phyloP scores from a whole-genome alignment of 2,329 filamentous ascomycete species.

The Colletotrichum tropicicola region DNA sequence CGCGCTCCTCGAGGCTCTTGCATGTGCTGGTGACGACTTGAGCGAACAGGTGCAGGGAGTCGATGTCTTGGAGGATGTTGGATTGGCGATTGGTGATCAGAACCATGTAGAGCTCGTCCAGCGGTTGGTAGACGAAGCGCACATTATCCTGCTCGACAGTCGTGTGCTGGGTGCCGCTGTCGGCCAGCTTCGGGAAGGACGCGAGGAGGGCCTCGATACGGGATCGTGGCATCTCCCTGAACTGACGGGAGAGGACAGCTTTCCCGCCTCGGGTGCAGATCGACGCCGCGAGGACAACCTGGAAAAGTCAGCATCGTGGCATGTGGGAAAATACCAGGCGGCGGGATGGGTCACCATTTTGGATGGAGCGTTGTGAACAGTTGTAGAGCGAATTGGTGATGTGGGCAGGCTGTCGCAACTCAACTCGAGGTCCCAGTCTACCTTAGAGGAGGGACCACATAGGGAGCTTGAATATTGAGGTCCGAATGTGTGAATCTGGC shows the following conservation, averaged over 20 bases:
- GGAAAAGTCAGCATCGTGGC: slow-evolving; percentile 14
- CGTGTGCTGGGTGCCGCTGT: slow-evolving; percentile 95
- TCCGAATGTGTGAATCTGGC: slow-evolving; percentile 34
- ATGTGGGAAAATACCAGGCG: not conserved
- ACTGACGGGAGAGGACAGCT: slow-evolving; percentile 96
- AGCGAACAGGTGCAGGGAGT: slow-evolving; percentile 96
- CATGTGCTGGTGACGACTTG: slow-evolving; percentile 97
- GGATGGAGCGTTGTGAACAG: slow-evolving; percentile 1
- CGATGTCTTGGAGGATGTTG: slow-evolving; percentile 99
- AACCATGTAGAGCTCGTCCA: slow-evolving; percentile 99
- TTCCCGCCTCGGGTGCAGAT: slow-evolving; percentile 99
- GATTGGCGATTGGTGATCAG: slow-evolving; percentile 99
- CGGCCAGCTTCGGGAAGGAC: slow-evolving; percentile 96
- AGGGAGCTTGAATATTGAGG: slow-evolving; percentile 31
- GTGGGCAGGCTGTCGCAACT: slow-evolving; percentile 28
- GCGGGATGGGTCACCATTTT: slow-evolving; percentile 26
- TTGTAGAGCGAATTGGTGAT: slow-evolving; percentile 23
- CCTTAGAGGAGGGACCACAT: slow-evolving; percentile 16
- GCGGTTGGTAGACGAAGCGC: slow-evolving; percentile 97
- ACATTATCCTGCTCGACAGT: slow-evolving; percentile 99
- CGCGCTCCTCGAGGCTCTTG: slow-evolving; percentile 93
- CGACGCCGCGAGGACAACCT: slow-evolving; percentile 98
- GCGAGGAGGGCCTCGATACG: slow-evolving; percentile 96
- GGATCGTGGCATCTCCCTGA: slow-evolving; percentile 96
- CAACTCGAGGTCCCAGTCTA: slow-evolving; percentile 16